Evolutionary conservation across 768 basidiomycete genomes (phyloP), one percentile per base, ranked within the genome.

Genomic region (Termitomyces sp.): DNA sequence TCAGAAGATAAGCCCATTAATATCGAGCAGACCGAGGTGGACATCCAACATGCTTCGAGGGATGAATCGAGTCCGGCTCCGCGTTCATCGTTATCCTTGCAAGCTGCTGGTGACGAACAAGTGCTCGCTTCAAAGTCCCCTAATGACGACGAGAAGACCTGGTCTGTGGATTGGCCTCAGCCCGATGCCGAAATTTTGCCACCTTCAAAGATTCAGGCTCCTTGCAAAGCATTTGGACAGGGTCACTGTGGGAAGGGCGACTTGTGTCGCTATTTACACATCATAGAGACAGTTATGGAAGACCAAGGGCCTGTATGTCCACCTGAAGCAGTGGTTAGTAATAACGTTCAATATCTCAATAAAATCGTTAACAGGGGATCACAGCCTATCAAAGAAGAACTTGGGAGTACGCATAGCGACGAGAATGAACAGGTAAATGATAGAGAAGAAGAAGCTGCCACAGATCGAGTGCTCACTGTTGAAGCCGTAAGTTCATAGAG

Each of bases 141-240:
- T 33, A 50, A 60, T 41, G 61, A 63, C 45, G 61, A 63, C 34
- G 64, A 68, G 37, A 52, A 69, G 22, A 62, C 61, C 8, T 63
- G 64, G 64, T 51, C 55, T 22, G 50, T 18, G 48, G 51, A 62
- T 22, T 68, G 66, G 67, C 55, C 58, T 6, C 55, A 63, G 27
- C 64, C 66, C 20, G 49, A 52, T 27, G 44, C 36, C 34, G 51
- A 50, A 11, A n/a, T 57, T 4, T 53, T 59, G 8, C 41, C 45
- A 33, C 60, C 53, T 11, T 8, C 41, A 1, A 67, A 67, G 54
- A 61, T 63, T 4, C 61, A 70, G 52, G 58, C 65, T 24, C 71
- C 71, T 24, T 78, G 76, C 61, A 71, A 66, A 57, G 63, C 55
- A 22, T 75, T 69, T 63, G 73, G 70, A 2, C 74, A 77, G 61